These are phyloP conservation scores for Kingdonia uniflora DNA, from an alignment of 164 flowering plant species.

Conservation along the genomic window DNA sequence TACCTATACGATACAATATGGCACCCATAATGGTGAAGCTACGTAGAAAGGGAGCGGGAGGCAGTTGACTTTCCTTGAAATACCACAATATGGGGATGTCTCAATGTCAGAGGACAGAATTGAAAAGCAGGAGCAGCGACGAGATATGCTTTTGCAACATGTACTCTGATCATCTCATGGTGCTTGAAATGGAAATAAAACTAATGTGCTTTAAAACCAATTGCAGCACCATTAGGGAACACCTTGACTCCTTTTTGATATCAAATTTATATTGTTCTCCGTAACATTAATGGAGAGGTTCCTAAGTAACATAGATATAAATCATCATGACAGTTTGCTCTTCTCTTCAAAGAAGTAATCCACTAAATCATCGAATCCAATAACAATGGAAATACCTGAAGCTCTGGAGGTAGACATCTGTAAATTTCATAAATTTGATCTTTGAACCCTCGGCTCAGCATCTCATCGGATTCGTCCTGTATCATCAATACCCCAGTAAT, in stretches of 20 bases:
- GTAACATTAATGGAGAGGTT: neutral
- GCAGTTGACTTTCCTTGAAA: too few relatives aligned
- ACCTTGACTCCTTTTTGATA: neutral
- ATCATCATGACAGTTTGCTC: neutral
- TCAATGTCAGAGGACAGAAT: too few relatives aligned
- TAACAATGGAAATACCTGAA: conserved; percentile 45
- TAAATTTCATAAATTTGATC: conserved; percentile 98
- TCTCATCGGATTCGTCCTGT: conserved; percentile 98
- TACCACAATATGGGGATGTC: too few relatives aligned
- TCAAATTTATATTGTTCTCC: neutral
- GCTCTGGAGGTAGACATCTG: conserved; percentile 95
- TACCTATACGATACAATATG: too few relatives aligned
- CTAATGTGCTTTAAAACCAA: too few relatives aligned
- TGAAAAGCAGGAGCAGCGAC: too few relatives aligned
- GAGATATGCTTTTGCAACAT: too few relatives aligned
- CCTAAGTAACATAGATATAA: neutral
- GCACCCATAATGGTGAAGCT: too few relatives aligned
- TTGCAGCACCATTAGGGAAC: too few relatives aligned
- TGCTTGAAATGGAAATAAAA: too few relatives aligned
- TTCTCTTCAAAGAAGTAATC: neutral
- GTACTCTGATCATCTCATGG: too few relatives aligned
- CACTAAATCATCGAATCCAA: neutral
- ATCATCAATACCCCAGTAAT: neutral
- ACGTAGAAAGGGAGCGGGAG: too few relatives aligned
- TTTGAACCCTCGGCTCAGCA: conserved; percentile 96